Conservation (phyloP, 1,139 yeast genomes). For the Saccharomycopsis hybrid region DNA sequence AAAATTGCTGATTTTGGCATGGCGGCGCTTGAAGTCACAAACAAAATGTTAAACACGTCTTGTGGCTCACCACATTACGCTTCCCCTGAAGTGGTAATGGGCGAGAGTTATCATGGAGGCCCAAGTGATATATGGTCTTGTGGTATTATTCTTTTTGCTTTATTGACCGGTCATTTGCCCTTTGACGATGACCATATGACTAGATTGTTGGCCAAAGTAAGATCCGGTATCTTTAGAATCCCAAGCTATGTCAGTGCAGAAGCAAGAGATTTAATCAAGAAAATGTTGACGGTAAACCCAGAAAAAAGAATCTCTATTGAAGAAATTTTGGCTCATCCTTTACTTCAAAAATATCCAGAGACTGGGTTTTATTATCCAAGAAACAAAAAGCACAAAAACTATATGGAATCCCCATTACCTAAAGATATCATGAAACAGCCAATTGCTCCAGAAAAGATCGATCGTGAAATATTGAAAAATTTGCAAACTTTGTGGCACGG, state of each 20-base stretch:
- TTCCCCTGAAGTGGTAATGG: conserved; percentile 95
- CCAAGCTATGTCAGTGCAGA: conserved; percentile 73
- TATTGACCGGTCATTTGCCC: conserved; percentile 90
- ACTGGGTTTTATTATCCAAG: conserved; percentile 25
- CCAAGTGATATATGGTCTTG: conserved; percentile 99
- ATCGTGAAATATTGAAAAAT: conserved; percentile 75
- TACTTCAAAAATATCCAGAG: conserved; percentile 65
- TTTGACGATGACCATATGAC: conserved; percentile 96
- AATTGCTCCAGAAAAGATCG: conserved; percentile 45
- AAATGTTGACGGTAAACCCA: conserved; percentile 81
- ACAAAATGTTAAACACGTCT: conserved; percentile 80
- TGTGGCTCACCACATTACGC: conserved; percentile 99
- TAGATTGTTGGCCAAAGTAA: conserved; percentile 78
- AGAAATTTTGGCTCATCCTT: conserved; percentile 71
- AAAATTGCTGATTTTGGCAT: conserved; percentile 98
- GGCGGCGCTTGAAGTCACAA: conserved; percentile 96
- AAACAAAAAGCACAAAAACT: conserved; percentile 24
- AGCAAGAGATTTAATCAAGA: conserved; percentile 78
- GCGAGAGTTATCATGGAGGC: conserved; percentile 90
- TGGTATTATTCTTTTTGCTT: conserved; percentile 89
- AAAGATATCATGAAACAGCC: conserved; percentile 25
- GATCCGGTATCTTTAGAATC: conserved; percentile 80
- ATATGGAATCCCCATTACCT: conserved; percentile 29
- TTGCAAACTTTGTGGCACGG: conserved; percentile 91
- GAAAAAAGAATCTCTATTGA: conserved; percentile 66